Evolutionary conservation across 352 stramenopile genomes (phyloP), one percentile per base, ranked within the genome.

Genomic region (Globisporangium radiosum): DNA sequence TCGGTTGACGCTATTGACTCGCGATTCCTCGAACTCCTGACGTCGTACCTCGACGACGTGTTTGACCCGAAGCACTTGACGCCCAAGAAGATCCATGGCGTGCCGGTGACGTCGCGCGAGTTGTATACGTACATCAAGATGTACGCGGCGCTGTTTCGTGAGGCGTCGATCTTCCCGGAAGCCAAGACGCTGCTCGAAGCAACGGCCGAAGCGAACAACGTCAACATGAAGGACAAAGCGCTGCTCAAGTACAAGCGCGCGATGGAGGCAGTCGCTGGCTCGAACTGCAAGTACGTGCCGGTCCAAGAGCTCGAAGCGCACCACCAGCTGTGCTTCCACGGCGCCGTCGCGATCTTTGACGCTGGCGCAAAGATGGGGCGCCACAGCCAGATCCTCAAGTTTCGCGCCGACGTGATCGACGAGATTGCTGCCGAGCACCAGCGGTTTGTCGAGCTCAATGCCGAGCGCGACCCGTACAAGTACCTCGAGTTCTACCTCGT

Each of bases 141-240:
- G 36, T 99, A 99, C 72, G 95, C 95, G 10, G 77, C 87, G 52
- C 87, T 99, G 44, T 99, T 99, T 85, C 81, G 94, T 33, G 87
- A 96, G 54, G 96, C 93, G 19, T 94, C 89, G 9, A 92, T 96
- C 55, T 99, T 99, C 70, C 97, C 97, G 0, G 93, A 99, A 68
- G 96, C 97, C 4, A 97, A 97, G 76, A 99, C 97, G 39, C 78
- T 99, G 68, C 71, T 99, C 17, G 95, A 98, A 62, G 97, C 97
- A 6, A 99, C 97, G 7, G 94, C 96, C 0, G 85, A 97, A 62
- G 96, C 96, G 33, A 99, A 99, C 81, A 99, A 99, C 68, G 79
- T 92, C 43, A 99, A 99, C 76, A 87, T 88, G 72, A 76, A 78
- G 37, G 82, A 91, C 68, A 92, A 93, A 66, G 82, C 81, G 38